A percentile compares a stretch with the other conserved stretches of the same genome.
Evolutionary conservation across 352 stramenopile genomes (phyloP).

Genomic region (Phytopythium aichiense): DNA sequence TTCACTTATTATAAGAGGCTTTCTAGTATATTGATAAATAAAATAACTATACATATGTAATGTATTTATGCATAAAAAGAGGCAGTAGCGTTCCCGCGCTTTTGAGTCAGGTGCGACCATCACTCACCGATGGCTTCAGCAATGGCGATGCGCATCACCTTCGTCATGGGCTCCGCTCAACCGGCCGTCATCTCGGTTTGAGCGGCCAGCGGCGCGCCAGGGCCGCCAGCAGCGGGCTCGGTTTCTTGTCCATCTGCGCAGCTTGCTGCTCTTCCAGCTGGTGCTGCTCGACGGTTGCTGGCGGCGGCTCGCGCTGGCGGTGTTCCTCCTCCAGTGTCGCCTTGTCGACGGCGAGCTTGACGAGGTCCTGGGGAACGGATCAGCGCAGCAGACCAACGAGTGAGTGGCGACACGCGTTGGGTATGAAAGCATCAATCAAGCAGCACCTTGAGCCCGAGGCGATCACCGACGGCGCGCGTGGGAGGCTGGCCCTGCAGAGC

Average conservation of each 20-base stretch:
- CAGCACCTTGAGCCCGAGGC: slow-evolving; percentile 46
- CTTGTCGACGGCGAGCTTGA: slow-evolving; percentile 43
- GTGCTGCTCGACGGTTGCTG: slow-evolving; percentile 7
- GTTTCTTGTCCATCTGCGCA: slow-evolving; percentile 5
- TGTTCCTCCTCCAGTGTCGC: slow-evolving; percentile 22
- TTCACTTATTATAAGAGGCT: neutral
- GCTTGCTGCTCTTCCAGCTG: slow-evolving; percentile 8
- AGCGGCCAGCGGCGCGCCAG: neutral
- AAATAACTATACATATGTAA: too few species aligned
- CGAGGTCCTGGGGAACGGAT: slow-evolving; percentile 32
- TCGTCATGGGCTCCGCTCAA: neutral
- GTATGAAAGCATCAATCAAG: neutral
- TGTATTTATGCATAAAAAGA: neutral
- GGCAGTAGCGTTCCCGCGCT: neutral
- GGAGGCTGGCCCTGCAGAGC: slow-evolving; percentile 18
- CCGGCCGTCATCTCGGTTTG: neutral
- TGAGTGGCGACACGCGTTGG: neutral
- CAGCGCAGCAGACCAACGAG: neutral
- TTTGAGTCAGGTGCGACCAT: neutral
- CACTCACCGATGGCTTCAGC: slow-evolving; percentile 2
- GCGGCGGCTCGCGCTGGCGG: slow-evolving; percentile 10
- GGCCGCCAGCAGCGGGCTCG: slow-evolving; percentile 1
- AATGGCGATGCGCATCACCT: neutral
- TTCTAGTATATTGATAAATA: neutral
- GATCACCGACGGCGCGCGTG: slow-evolving; percentile 34